Percentiles rank a stretch among this genome's conserved stretches.
Conservation (phyloP, 164 flowering plant species). For the Hamamelis virginiana region DNA sequence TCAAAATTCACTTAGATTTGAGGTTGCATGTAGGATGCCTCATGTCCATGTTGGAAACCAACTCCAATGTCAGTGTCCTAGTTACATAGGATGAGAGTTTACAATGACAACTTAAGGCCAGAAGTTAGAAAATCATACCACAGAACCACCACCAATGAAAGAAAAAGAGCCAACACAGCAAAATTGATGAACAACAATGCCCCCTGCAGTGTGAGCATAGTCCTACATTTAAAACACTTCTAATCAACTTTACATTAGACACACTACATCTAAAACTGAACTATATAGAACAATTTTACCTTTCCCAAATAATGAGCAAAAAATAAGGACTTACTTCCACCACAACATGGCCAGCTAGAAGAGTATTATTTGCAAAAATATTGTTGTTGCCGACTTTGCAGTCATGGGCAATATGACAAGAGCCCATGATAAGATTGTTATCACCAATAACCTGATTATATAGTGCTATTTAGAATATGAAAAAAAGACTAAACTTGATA, state of each 20-base stretch:
- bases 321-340: conserved; percentile 62
- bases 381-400: conserved; percentile 86
- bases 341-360: conserved; percentile 89
- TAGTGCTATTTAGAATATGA: conserved; percentile 14
- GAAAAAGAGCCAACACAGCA: conserved; percentile 82
- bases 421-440: conserved; percentile 93
- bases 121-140: conserved; percentile 50
- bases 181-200: conserved; percentile 80
- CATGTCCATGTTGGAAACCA: neutral
- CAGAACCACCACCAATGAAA: conserved; percentile 94
- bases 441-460: conserved; percentile 72
- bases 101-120: neutral
- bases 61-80: neutral
- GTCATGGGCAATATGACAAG: conserved; percentile 97
- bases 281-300: neutral
- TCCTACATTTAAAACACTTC: conserved; percentile 50
- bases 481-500: neutral
- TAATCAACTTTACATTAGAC: conserved; percentile 16
- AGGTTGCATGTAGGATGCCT: neutral
- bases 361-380: conserved; percentile 88
- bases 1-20: neutral
- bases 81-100: neutral
- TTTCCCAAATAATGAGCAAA: neutral
- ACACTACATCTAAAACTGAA: neutral
- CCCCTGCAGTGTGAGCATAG: conserved; percentile 83